Base-by-base conservation (phyloP, 352 stramenopile genomes). In the Globisporangium parvum region DNA sequence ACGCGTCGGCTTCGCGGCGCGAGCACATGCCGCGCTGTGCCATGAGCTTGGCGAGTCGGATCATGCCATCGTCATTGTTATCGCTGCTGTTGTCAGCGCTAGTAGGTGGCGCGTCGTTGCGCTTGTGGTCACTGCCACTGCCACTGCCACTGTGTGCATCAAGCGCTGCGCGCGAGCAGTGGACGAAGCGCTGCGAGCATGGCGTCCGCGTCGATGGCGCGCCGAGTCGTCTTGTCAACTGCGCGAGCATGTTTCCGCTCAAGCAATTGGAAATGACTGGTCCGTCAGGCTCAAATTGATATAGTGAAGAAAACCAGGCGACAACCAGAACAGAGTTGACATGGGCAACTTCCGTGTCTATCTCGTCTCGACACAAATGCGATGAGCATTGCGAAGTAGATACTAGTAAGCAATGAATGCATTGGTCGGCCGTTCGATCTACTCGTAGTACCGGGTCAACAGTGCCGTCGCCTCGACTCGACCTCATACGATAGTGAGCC, bases 1-100 rank as follows among this genome's bases (percentile, higher is more conserved):
- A 92, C 8, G 67, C 70, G 39, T 94, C 84, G 8, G 81, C 84
- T 60, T 94, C 84, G 51, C 81, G 84, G 10, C 84, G 76, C 52
- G 81, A 92, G 61, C 84, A 94, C 17, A 94, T 65, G 0, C 82
- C 80, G 62, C 73, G 69, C 55, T 88, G 73, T 6, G 78, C 78
- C 80, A 91, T 93, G 31, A 93, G 70, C 68, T 93, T 93, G 53
- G 80, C 77, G 15, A 93, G 59, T 9, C 83, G 83, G 35, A 93
- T 57, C 48, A 74, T 69, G 57, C 53, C 65, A 45, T 68, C 55
- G 1, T 18, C 56, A 51, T 52, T 26, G 18, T 56, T 33, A 14
- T 26, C 21, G 20, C 4, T 20, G 39, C 6, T 45, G 41, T 21
- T 20, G 41, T 44, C 39, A 9, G 6, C 5, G 41, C 20, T 47